Base-by-base conservation (phyloP, 495 filamentous ascomycete species). In the Pseudoneurospora amorphoporcata region DNA sequence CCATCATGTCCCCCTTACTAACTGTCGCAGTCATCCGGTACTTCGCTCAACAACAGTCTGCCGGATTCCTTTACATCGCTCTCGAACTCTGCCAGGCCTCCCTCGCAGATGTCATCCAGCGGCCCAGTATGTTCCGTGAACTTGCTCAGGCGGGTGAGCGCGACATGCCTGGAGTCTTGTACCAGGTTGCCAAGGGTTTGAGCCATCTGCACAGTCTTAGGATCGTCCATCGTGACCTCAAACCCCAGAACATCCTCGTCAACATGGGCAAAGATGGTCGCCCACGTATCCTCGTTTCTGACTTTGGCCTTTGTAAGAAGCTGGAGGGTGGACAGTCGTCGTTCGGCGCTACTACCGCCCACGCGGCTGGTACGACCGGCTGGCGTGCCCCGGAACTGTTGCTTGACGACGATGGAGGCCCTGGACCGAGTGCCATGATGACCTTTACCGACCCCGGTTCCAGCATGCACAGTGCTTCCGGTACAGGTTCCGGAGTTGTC, bases 261-360 rank as follows among this genome's bases (percentile, higher is more conserved):
- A 83, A 86, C 47, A 84, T 87, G 80, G 83, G 85, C 82, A 82
- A 89, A 80, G 83, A 86, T 68, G 84, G 85, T n/a, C 84, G 81
- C 58, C 89, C 91, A 39, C 92, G 95, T 17, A 84, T 98, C 4
- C 88, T 98, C 10, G 97, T 99, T 41, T 98, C 96, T 1, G 95
- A 98, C 81, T 99, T 99, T 80, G 95, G 95, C 14, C 87, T 99
- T 23, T 98, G 95, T 81, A 98, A 98, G 86, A 98, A 97, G 77
- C 83, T 99, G n/a, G 95, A 98, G 71, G 93, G 92, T 71, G 94
- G 96, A 65, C 93, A 94, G 76, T 97, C 94, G 69, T 98, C 95
- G 0, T 94, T 98, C 80, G 91, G 94, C 23, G 93, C 94, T 8
- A 97, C 95, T 4, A 98, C 95, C 2, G 93, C 93, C 12, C 94